These are phyloP conservation scores for thale cress (Arabidopsis thaliana) DNA, from an alignment of 345 rosid genomes.

Conservation along the genomic window DNA sequence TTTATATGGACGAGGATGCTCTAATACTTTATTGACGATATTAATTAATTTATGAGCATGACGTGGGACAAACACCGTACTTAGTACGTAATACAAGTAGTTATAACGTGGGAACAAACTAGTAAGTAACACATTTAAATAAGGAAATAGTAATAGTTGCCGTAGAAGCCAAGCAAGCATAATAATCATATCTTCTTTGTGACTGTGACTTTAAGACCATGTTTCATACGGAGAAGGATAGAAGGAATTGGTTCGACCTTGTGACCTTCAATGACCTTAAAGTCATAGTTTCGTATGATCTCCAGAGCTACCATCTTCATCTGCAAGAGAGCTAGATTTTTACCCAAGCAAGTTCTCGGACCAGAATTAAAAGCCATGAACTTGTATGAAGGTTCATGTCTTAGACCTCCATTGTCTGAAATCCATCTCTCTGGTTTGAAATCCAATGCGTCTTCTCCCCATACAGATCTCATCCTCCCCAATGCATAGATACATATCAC, in stretches of 20 bases:
- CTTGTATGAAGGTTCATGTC: slow-evolving; percentile 26
- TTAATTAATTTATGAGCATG: background rate
- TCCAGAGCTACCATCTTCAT: slow-evolving; percentile 37
- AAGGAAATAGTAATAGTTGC: background rate
- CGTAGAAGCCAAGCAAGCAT: slow-evolving; percentile 11
- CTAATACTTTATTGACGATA: too few species aligned
- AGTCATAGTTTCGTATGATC: slow-evolving; percentile 27
- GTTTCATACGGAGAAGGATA: slow-evolving; percentile 2
- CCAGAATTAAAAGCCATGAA: slow-evolving; percentile 36
- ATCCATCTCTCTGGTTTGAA: slow-evolving; percentile 56
- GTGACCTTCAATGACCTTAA: slow-evolving; percentile 37
- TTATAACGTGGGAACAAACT: background rate
- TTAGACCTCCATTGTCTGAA: slow-evolving; percentile 21
- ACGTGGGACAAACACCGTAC: background rate
- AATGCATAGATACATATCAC: slow-evolving; percentile 13
- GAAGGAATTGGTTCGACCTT: slow-evolving; percentile 14
- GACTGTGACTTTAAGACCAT: slow-evolving; percentile 28
- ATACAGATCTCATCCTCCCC: slow-evolving; percentile 49
- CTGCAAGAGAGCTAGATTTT: slow-evolving; percentile 27
- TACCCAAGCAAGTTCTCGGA: slow-evolving; percentile 40
- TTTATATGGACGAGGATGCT: too few species aligned
- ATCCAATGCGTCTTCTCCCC: slow-evolving; percentile 53
- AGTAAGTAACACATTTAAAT: too few species aligned
- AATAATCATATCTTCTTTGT: slow-evolving; percentile 3
- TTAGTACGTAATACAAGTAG: background rate